Base-by-base conservation (phyloP, 768 basidiomycete genomes). In the Rhizopogon vesiculosus region DNA sequence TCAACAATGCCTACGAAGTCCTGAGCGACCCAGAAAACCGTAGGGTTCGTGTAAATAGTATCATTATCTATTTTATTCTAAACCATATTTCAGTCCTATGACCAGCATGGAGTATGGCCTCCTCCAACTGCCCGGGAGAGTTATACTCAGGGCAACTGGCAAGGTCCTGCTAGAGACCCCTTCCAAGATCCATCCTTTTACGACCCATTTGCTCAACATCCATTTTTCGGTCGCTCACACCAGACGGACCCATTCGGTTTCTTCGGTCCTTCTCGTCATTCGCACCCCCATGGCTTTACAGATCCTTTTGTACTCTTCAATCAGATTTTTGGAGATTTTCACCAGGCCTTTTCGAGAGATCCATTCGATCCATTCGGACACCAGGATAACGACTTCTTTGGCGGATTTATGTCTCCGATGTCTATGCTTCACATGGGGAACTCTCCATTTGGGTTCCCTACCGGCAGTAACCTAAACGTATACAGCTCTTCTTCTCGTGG, bases 1-100 rank as follows among this genome's bases (percentile, higher is more conserved):
- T 90, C 44, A 87, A 85, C 61, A 86, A 89, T 58, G 88, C 89
- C 29, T 91, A 90, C 62, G 89, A 91, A 65, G 80, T 92, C 2
- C 69, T 92, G 53, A 83, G 66, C 50, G 82, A 92, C 62, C 62
- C 78, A 2, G 69, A 78, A 51, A 90, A 79, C 56, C 81, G 87
- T 50, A 76, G 72, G 62, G 78, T 84, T 62, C 53, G 78, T 62
- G 8, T 28, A 22, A 25, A 7, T 48, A 1, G 16, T 55, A 35
- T 25, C 38, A 18, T 16, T 25, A 40, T 42, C 42, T 19, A 35
- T 44, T 25, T 61, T 41, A 57, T 56, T 33, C 31, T 29, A 15
- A 22, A n/a, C 44, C 10, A 7, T 43, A 29, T 31, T 52, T 54
- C 61, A 87, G 85, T 63, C 78, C 9, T 91, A 90, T 66, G 90